Evolutionary conservation across 2,329 filamentous ascomycete species (phyloP).

Genomic region (Ascomycota sp.): DNA sequence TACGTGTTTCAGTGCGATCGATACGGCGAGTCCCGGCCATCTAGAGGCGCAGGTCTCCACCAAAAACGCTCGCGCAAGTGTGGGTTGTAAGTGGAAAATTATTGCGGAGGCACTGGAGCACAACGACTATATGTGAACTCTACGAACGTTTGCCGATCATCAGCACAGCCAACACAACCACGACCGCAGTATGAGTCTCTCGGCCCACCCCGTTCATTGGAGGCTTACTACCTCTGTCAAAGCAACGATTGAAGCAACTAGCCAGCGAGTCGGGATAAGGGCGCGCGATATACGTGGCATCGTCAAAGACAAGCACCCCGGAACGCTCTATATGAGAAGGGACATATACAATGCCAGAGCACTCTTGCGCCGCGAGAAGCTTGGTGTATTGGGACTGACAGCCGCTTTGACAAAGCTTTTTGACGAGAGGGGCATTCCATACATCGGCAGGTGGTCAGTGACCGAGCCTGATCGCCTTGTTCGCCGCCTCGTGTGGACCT

Average conservation of each 20-base stretch:
- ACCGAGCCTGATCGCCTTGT: too few relatives aligned
- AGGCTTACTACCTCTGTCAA: constrained; percentile 1
- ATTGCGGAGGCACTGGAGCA: constrained; percentile 3
- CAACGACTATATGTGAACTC: constrained; percentile 2
- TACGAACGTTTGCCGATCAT: constrained; percentile 1
- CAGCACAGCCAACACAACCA: constrained; percentile 2
- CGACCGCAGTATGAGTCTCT: constrained; percentile 1
- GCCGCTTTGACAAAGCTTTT: neutral
- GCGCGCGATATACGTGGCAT: constrained; percentile 1
- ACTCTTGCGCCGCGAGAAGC: constrained; percentile 1
- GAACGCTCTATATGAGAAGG: too few relatives aligned
- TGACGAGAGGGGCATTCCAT: too few relatives aligned
- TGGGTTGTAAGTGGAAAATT: constrained; percentile 4
- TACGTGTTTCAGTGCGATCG: constrained; percentile 3
- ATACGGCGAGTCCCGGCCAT: too few relatives aligned
- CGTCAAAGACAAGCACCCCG: neutral
- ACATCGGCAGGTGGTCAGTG: too few relatives aligned
- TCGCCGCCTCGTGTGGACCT: constrained; percentile 1
- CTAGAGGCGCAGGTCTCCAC: too few relatives aligned
- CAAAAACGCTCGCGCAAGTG: constrained; percentile 4
- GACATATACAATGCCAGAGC: too few relatives aligned
- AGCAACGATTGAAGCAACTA: constrained; percentile 3
- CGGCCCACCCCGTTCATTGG: too few relatives aligned
- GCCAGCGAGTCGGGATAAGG: constrained; percentile 1
- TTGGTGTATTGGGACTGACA: neutral